phyloP scores from a whole-genome alignment of 2,329 filamentous ascomycete genomes.

The Neoscytalidium dimidiatum region DNA sequence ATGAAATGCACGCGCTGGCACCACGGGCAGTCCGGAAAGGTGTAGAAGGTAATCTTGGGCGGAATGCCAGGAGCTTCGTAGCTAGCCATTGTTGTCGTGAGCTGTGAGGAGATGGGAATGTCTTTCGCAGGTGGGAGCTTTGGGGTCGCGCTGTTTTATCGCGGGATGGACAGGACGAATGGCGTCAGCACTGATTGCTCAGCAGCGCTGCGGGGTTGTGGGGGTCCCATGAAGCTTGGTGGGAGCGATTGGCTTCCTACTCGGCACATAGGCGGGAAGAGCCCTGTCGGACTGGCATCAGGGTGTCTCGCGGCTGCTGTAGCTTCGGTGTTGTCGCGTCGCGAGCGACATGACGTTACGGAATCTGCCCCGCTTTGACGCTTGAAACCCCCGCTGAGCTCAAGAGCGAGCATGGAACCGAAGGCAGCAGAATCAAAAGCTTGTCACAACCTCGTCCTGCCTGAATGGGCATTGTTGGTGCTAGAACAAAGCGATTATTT shows the following conservation, averaged over 20 bases:
- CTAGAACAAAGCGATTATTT: too few species aligned
- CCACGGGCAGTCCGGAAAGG: slow-evolving; percentile 69
- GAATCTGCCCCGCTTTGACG: background rate
- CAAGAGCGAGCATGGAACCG: too few species aligned
- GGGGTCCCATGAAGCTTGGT: background rate
- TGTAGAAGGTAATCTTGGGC: slow-evolving; percentile 67
- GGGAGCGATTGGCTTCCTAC: background rate
- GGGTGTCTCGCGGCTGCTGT: background rate
- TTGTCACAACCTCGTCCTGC: too few species aligned
- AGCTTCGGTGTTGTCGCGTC: background rate
- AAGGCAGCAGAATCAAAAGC: too few species aligned
- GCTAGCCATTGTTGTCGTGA: slow-evolving; percentile 1
- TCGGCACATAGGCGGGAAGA: background rate
- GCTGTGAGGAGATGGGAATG: background rate
- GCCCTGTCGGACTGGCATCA: background rate
- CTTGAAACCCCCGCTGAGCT: background rate
- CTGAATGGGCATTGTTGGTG: too few species aligned
- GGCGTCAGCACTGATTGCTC: slow-evolving; percentile 3
- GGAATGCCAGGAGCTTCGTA: slow-evolving; percentile 11
- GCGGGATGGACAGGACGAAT: background rate
- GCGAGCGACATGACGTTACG: background rate
- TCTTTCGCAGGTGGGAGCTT: background rate
- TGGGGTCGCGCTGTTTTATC: background rate
- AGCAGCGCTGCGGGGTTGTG: background rate
- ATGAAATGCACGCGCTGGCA: slow-evolving; percentile 76